Evolutionary conservation across 1,139 yeast species (phyloP), one percentile per base, ranked within the genome.

Genomic region (Saccharomyces hybrid): DNA sequence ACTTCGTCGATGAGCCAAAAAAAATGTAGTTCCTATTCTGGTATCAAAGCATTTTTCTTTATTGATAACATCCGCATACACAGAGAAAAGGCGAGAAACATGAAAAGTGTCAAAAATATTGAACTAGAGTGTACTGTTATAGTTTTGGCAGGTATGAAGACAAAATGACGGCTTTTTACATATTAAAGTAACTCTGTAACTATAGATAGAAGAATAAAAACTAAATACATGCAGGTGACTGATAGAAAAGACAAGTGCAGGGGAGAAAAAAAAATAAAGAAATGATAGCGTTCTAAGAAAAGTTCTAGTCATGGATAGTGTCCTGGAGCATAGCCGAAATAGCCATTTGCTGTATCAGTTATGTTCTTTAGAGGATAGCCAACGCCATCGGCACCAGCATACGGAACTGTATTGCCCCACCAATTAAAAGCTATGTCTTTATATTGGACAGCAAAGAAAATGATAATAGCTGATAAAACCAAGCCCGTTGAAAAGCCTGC

Each of bases 401-500:
- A 70, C 3, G 71, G 54, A 25, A 81, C 80, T 31, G 61, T 68
- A 64, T 82, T 82, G 1, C 86, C 86, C 86, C 86, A 82, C 86
- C 87, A 82, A 57, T 60, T 61, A 31, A 81, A 54, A 9, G 64
- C 56, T 47, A 70, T 71, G 9, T 69, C 71, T 50, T 76, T 74
- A 58, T 73, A 78, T 60, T 78, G 80, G 0, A 81, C 80, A 0
- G 82, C 73, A 62, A 83, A 80, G 68, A 82, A 76, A 46, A 82
- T 79, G 51, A 82, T 66, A 38, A 82, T 67, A 0, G 83, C 79
- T 58, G 80, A 71, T 55, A 81, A 77, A 0, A 86, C 86, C 42
- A 81, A 78, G 25, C 87, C 88, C 2, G 86, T 82, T 6, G 78
- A 71, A 49, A 83, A 67, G 2, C 81, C 86, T 56, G 81, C 76